Conservation (phyloP, 2,329 filamentous ascomycete species). For the Claviceps monticola region DNA sequence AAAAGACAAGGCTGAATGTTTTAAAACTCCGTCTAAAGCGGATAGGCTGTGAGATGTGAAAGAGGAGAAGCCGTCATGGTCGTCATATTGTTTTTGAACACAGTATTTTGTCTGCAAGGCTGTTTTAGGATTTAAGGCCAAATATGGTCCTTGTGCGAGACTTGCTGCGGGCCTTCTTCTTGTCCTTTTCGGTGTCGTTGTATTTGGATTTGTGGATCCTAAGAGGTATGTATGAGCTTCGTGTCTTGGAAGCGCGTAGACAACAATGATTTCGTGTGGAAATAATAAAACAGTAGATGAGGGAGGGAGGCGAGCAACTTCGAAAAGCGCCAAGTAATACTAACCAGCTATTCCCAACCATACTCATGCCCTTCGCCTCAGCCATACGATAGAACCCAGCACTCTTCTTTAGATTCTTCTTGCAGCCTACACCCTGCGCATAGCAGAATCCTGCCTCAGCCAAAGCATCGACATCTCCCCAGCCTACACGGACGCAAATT, state of each 20-base stretch:
- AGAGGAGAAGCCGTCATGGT: conserved; percentile 14
- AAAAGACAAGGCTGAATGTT: too few relatives aligned
- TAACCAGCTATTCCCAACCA: conserved; percentile 97
- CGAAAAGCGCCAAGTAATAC: conserved; percentile 20
- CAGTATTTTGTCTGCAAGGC: neutral
- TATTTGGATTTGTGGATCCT: conserved; percentile 98
- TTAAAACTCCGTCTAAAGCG: too few relatives aligned
- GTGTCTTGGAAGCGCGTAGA: too few relatives aligned
- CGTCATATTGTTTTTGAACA: conserved; percentile 9
- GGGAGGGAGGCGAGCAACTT: neutral
- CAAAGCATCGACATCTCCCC: conserved; percentile 90
- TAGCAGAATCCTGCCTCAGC: conserved; percentile 95
- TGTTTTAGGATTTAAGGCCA: conserved; percentile 27
- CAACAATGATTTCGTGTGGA: too few relatives aligned
- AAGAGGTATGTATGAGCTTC: neutral
- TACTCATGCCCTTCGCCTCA: conserved; percentile 86
- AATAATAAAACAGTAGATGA: too few relatives aligned
- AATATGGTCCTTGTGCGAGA: conserved; percentile 65
- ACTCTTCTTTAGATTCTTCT: conserved; percentile 91
- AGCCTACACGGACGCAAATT: conserved; percentile 34
- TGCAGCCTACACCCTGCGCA: conserved; percentile 80
- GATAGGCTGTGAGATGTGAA: neutral
- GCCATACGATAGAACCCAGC: conserved; percentile 83
- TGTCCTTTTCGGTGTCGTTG: conserved; percentile 43
- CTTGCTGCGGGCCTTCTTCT: conserved; percentile 60